Percentiles rank a stretch among this genome's conserved stretches.
These are phyloP conservation scores for Hymenoscyphus infarciens DNA, from an alignment of 2,329 filamentous ascomycete genomes.

Conservation along the genomic window DNA sequence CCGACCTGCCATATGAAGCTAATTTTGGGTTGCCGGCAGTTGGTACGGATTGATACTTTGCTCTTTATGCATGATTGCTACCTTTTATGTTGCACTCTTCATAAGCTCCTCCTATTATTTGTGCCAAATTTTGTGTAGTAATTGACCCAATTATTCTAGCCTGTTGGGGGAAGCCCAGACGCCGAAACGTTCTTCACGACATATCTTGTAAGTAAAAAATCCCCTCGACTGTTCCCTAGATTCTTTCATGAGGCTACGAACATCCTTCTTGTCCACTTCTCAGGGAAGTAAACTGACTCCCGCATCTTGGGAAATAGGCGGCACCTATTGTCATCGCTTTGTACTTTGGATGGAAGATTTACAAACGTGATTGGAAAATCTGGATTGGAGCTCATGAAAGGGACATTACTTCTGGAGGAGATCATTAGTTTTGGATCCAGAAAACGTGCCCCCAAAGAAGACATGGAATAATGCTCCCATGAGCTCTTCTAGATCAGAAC, in stretches of 20 bases:
- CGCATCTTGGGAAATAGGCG: slow-evolving; percentile 38
- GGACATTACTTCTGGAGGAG: slow-evolving; percentile 24
- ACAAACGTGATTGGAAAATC: slow-evolving; percentile 36
- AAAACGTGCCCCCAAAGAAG: slow-evolving; percentile 33
- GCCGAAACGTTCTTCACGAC: slow-evolving; percentile 35
- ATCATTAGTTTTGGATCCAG: slow-evolving; percentile 26
- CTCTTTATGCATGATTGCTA: slow-evolving; percentile 60
- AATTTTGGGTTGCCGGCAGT: slow-evolving; percentile 59
- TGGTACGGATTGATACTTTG: slow-evolving; percentile 67
- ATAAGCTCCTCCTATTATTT: slow-evolving; percentile 28
- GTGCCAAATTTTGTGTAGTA: background rate
- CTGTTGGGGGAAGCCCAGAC: slow-evolving; percentile 43
- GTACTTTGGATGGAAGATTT: slow-evolving; percentile 64
- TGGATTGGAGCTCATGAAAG: slow-evolving; percentile 19
- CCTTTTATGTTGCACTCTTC: slow-evolving; percentile 36
- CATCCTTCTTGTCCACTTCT: background rate
- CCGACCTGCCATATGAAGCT: slow-evolving; percentile 42
- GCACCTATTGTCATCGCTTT: slow-evolving; percentile 48
- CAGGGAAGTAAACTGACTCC: background rate
- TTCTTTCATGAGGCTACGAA: background rate
- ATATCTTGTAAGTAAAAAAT: background rate
- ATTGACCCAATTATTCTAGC: slow-evolving; percentile 29
- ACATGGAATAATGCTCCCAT: slow-evolving; percentile 39
- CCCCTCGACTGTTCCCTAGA: background rate
- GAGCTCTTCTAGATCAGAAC: slow-evolving; percentile 37